Conservation (phyloP, 305 asterid genomes). For the Solanum hybrid region DNA sequence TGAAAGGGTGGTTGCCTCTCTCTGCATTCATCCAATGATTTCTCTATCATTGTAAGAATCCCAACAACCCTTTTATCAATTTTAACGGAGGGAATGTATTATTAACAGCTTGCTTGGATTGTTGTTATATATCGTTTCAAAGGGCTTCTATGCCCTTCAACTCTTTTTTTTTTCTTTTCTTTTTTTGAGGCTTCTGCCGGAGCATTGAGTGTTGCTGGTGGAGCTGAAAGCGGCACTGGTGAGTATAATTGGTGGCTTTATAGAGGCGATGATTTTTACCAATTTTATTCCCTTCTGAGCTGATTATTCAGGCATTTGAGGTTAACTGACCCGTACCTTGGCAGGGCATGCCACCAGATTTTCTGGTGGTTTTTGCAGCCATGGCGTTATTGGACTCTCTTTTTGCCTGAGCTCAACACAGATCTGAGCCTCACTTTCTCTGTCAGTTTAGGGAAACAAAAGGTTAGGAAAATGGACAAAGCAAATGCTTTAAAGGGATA, state of each 20-base stretch:
- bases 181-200: not conserved
- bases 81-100: not conserved
- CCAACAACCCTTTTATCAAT: not conserved
- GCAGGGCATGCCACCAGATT: not conserved
- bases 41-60: not conserved
- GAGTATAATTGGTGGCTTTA: not conserved
- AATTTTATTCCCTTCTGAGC: not conserved
- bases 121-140: not conserved
- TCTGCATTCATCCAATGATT: slow-evolving; percentile 11
- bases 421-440: not conserved
- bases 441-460: not conserved
- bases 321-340: not conserved
- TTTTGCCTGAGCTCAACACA: not conserved
- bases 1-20: slow-evolving; percentile 9
- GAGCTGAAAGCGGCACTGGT: not conserved
- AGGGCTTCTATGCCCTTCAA: not conserved
- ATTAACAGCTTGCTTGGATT: not conserved
- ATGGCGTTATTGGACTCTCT: not conserved
- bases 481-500: not conserved
- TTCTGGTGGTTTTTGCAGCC: slow-evolving; percentile 3
- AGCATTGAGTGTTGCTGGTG: not conserved
- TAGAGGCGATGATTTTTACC: not conserved
- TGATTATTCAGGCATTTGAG: not conserved
- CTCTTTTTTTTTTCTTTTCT: not conserved
- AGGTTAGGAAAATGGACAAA: not conserved